These are phyloP conservation scores for Penicillium brasilianum DNA, from an alignment of 2,329 filamentous ascomycete genomes.

Conservation along the genomic window DNA sequence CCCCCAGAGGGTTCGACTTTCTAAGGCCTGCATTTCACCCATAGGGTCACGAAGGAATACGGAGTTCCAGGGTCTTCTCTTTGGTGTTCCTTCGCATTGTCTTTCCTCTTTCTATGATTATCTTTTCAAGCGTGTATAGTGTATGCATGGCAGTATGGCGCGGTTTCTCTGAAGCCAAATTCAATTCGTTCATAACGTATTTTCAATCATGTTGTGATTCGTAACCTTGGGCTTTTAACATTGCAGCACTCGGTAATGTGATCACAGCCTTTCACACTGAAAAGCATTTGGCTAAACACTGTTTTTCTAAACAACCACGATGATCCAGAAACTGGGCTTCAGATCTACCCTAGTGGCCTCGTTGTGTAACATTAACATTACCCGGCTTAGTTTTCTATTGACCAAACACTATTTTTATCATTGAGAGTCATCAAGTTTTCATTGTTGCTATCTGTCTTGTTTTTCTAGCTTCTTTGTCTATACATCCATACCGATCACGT, in stretches of 20 bases:
- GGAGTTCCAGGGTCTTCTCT: constrained; percentile 39
- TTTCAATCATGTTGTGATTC: background rate
- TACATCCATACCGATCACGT: background rate
- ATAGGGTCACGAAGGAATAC: constrained; percentile 30
- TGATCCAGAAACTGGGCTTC: background rate
- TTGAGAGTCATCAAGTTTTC: background rate
- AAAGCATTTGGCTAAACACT: background rate
- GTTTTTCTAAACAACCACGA: background rate
- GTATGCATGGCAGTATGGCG: constrained; percentile 46
- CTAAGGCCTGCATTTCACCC: constrained; percentile 30
- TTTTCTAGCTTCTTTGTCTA: background rate
- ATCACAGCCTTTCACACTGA: background rate
- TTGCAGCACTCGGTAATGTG: background rate
- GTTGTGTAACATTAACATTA: background rate
- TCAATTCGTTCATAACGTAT: constrained; percentile 18
- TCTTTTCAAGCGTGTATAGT: constrained; percentile 44
- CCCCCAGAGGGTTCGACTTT: constrained; percentile 82
- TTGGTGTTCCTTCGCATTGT: constrained; percentile 31
- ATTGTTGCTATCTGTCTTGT: background rate
- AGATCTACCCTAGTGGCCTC: background rate
- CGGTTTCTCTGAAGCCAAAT: constrained; percentile 34
- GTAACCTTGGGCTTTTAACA: background rate
- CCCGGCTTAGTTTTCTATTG: background rate
- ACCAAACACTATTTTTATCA: background rate
- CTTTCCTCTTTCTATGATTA: constrained; percentile 23